Evolutionary conservation across 1,284 basidiomycete species (phyloP).

Genomic region (Lentinula novae-zelandiae): DNA sequence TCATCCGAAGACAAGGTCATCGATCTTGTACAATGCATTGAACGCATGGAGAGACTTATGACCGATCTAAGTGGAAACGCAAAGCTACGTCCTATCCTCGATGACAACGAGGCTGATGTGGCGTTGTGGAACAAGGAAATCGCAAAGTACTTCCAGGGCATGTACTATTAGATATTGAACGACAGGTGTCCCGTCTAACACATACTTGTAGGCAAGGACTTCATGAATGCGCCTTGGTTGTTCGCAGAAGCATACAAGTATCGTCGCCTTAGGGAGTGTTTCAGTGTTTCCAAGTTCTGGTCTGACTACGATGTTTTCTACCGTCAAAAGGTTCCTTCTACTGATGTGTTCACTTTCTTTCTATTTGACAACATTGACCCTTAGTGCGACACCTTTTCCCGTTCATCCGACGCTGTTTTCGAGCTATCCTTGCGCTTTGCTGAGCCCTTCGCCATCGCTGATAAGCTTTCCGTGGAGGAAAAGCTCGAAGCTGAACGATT

Average conservation of each 20-base stretch:
- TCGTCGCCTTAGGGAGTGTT: constrained; percentile 92
- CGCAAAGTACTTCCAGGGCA: constrained; percentile 89
- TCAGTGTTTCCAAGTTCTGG: constrained; percentile 92
- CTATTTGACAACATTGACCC: constrained; percentile 14
- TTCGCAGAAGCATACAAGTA: constrained; percentile 99
- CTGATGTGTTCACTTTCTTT: constrained; percentile 5
- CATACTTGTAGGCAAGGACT: constrained; percentile 71
- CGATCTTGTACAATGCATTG: constrained; percentile 86
- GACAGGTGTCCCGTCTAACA: background rate
- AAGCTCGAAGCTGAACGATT: constrained; percentile 79
- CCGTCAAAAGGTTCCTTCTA: constrained; percentile 68
- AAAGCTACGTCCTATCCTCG: constrained; percentile 82
- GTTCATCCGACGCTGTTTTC: constrained; percentile 90
- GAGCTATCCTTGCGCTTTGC: constrained; percentile 94
- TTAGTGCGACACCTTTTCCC: constrained; percentile 93
- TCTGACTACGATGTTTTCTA: constrained; percentile 89
- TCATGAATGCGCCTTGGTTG: constrained; percentile 95
- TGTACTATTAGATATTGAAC: constrained; percentile 14
- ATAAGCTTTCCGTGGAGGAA: constrained; percentile 50
- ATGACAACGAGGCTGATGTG: constrained; percentile 93
- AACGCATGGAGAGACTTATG: constrained; percentile 85
- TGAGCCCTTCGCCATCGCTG: constrained; percentile 72
- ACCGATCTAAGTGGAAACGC: constrained; percentile 75
- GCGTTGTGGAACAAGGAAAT: constrained; percentile 94
- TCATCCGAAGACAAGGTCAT: constrained; percentile 82